These are phyloP conservation scores for Micractinium sp. DNA, from an alignment of 139 green algal species.

Conservation along the genomic window DNA sequence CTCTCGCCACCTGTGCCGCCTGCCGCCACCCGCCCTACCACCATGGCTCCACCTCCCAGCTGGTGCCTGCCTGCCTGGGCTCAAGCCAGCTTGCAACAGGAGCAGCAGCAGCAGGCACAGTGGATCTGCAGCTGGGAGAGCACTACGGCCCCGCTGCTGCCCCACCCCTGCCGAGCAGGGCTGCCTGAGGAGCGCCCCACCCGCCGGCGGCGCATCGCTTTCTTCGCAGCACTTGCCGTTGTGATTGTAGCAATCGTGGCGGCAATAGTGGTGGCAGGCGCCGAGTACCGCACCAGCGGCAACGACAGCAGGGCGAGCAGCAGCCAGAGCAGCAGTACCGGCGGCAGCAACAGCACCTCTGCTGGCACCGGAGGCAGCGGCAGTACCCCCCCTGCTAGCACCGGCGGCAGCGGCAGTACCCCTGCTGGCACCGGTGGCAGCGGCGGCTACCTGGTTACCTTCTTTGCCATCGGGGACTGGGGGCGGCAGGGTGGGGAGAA, in stretches of 20 bases:
- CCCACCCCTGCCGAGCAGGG: background rate
- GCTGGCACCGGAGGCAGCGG: too few species aligned
- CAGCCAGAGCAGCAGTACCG: background rate
- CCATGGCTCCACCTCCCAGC: too few species aligned
- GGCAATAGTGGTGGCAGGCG: background rate
- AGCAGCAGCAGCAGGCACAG: background rate
- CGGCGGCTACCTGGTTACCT: background rate
- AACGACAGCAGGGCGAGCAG: background rate
- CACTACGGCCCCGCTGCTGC: background rate
- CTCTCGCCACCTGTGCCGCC: too few species aligned
- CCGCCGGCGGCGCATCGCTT: background rate
- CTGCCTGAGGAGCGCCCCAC: background rate
- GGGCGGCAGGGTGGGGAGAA: constrained; percentile 60
- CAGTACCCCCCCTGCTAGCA: too few species aligned
- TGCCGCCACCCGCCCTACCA: too few species aligned
- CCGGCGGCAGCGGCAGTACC: background rate
- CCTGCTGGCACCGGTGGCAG: background rate
- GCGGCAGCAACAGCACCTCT: too few species aligned
- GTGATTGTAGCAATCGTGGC: background rate
- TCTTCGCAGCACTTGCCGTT: background rate
- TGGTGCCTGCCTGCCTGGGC: background rate
- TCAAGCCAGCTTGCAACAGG: background rate
- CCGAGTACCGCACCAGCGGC: background rate
- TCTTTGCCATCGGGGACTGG: constrained; percentile 64
- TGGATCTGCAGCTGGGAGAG: too few species aligned